phyloP scores from a whole-genome alignment of 768 basidiomycete species.

The Coprinellus aureogranulatus region DNA sequence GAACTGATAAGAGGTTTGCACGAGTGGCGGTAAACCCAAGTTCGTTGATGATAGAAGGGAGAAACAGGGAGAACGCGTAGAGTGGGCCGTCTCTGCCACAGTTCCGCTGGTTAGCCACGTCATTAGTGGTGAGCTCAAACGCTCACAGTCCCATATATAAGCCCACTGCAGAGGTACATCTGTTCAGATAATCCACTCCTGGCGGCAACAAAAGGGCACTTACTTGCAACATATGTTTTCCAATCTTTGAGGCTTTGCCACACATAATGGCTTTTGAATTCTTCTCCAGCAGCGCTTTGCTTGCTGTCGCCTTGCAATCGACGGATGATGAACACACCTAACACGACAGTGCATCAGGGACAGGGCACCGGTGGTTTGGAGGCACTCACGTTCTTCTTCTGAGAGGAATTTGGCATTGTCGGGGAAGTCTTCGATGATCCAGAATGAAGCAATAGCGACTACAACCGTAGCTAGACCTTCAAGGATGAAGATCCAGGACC shows the following conservation, averaged over 20 bases:
- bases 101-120: too few relatives aligned
- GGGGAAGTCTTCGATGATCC: constrained; percentile 77
- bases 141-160: constrained; percentile 69
- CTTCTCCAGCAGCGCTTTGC: constrained; percentile 61
- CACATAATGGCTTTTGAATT: constrained; percentile 53
- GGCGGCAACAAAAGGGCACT: constrained; percentile 26
- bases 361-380: too few relatives aligned
- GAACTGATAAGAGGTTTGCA: constrained; percentile 74
- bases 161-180: too few relatives aligned
- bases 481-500: constrained; percentile 74
- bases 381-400: constrained; percentile 57
- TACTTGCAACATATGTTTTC: constrained; percentile 74
- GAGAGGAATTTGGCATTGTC: constrained; percentile 70
- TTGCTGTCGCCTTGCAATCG: constrained; percentile 65
- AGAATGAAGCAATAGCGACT: constrained; percentile 59
- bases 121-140: constrained; percentile 8
- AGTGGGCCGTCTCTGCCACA: constrained; percentile 49
- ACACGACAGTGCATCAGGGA: too few relatives aligned
- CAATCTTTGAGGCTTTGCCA: constrained; percentile 62
- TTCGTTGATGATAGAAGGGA: constrained; percentile 56
- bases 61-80: constrained; percentile 53
- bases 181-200: too few relatives aligned
- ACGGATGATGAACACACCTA: constrained; percentile 62
- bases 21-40: constrained; percentile 59
- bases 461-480: constrained; percentile 71